Conservation (phyloP, 2,329 filamentous ascomycete species). For the Diaporthe capsici region DNA sequence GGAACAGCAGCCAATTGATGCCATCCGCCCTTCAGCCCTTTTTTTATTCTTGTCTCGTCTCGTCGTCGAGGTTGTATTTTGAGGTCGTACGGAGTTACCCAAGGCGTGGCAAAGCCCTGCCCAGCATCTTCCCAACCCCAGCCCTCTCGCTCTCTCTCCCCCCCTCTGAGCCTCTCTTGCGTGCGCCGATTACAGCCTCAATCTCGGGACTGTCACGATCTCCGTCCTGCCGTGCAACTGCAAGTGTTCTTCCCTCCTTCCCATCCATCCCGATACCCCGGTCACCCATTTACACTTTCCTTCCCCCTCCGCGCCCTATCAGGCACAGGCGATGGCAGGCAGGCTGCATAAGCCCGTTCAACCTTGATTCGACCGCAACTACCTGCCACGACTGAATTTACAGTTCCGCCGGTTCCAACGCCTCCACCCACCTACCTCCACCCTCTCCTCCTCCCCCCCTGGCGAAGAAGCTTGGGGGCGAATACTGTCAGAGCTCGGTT, state of each 20-base stretch:
- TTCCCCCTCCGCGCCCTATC: not conserved
- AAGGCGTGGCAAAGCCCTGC: conserved; percentile 15
- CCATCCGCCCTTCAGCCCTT: not conserved
- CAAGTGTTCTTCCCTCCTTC: not conserved
- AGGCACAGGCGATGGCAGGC: not conserved
- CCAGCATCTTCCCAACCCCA: not conserved
- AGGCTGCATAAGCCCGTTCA: not conserved
- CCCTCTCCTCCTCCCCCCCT: not conserved
- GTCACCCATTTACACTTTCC: not conserved
- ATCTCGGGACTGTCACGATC: conserved; percentile 28
- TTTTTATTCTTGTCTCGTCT: not conserved
- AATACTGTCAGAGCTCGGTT: conserved; percentile 4
- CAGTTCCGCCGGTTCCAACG: conserved; percentile 19
- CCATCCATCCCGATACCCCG: not conserved
- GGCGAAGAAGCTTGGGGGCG: conserved; percentile 7
- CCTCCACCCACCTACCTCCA: not conserved
- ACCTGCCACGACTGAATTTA: not conserved
- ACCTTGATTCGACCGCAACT: not conserved
- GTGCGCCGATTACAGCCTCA: conserved; percentile 5
- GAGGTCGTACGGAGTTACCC: conserved; percentile 2
- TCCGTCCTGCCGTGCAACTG: conserved; percentile 3
- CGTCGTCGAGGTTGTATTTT: not conserved
- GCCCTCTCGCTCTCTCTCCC: not conserved
- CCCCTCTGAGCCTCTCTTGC: not conserved
- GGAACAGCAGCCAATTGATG: conserved; percentile 8